A percentile compares a stretch with the other conserved stretches of the same genome.
phyloP scores from a whole-genome alignment of 2,329 filamentous ascomycete species.

The Talaromyces pinophilus region DNA sequence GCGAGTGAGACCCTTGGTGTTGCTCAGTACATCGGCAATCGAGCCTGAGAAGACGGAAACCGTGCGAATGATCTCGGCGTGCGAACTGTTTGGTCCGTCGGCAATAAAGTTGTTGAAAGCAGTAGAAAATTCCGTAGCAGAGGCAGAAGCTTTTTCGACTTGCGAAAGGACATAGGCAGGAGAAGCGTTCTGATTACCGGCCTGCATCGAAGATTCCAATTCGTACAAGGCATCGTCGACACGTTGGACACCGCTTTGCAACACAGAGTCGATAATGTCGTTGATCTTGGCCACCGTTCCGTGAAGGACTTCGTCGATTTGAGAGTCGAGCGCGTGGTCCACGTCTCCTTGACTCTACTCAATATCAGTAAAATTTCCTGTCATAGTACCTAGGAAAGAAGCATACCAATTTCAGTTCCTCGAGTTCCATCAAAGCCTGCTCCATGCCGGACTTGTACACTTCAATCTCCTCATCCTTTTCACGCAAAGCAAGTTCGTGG shows the following conservation, averaged over 20 bases:
- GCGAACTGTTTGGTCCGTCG: conserved; percentile 86
- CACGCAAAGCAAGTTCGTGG: conserved; percentile 78
- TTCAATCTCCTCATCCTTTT: conserved; percentile 97
- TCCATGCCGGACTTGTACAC: conserved; percentile 99
- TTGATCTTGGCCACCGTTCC: conserved; percentile 90
- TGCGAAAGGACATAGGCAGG: conserved; percentile 93
- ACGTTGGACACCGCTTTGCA: conserved; percentile 87
- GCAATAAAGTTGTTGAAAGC: conserved; percentile 99
- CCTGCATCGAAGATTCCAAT: conserved; percentile 95
- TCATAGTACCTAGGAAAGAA: not conserved
- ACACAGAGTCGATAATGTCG: conserved; percentile 93
- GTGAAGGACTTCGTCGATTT: conserved; percentile 86
- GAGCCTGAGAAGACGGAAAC: conserved; percentile 88
- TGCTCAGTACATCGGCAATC: conserved; percentile 89
- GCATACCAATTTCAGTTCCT: conserved; percentile 70
- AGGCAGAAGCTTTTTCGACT: conserved; percentile 93
- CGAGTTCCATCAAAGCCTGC: conserved; percentile 87
- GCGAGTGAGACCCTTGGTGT: conserved; percentile 90
- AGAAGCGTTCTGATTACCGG: conserved; percentile 96
- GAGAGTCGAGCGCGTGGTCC: conserved; percentile 80
- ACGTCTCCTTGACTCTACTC: conserved; percentile 66
- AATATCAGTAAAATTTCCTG: not conserved
- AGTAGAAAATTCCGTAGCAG: conserved; percentile 94
- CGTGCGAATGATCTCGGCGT: conserved; percentile 88
- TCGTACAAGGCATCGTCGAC: conserved; percentile 98